Evolutionary conservation across 352 stramenopile genomes (phyloP), one percentile per base, ranked within the genome.

Genomic region (Pythium myriotylum): DNA sequence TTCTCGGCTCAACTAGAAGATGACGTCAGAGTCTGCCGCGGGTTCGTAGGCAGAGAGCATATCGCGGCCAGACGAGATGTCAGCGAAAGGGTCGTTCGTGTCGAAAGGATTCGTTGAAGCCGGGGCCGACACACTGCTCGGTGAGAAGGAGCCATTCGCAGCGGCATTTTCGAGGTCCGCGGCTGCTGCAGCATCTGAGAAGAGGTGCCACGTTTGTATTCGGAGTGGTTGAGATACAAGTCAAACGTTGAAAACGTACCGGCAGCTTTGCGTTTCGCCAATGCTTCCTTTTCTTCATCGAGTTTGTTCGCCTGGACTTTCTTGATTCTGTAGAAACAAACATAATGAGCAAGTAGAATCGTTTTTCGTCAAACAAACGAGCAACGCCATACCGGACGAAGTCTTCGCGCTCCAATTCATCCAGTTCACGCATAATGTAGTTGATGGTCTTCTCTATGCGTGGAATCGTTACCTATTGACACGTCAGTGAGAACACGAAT

Each of bases 351-450:
- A n/a, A n/a, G n/a, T n/a, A n/a, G n/a, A n/a, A n/a, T n/a, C n/a
- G n/a, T n/a, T 17, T 54, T 22, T 5, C 61, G 6, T 2, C 49
- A n/a, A 43, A 57, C 35, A 19, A 20, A 23, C 8, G 24, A 24
- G 14, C 1, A 9, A 20, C n/a, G 22, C 14, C 51, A 2, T 33
- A 93, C 81, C 84, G 80, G 47, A 93, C 84, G 35, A 97, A 97
- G 59, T 98, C 95, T 74, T 99, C 97, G 79, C 97, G 91, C 77
- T 99, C 97, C 52, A 99, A 84, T 74, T 99, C 97, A 77, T 99
- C 97, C 32, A 99, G 81, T 70, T 99, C 97, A 67, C 95, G 81
- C 45, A 87, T 85, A 72, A 99, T 99, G 81, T 99, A 99, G 66
- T 88, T 82, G 50, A 99, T 96, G 17, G 97, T 97, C 23, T 76